Evolutionary conservation across 176 grass and related monocot genomes (phyloP).

Genomic region (Cenchrus americanus): DNA sequence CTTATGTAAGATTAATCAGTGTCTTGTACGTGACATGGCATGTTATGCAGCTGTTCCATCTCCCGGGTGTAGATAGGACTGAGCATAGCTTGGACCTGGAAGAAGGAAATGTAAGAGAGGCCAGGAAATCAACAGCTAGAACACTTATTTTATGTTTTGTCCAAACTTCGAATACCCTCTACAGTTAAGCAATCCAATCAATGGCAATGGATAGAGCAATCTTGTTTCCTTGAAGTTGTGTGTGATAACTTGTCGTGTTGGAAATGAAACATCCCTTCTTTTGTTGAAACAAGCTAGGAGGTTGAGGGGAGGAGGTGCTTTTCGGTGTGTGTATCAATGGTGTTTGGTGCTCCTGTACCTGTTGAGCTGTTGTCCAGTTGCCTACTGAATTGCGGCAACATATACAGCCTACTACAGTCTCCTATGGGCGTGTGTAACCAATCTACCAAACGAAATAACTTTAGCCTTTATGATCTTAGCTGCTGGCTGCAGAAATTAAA

Average conservation of each 20-base stretch:
- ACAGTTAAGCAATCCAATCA: conserved; percentile 35
- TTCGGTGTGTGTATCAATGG: not conserved
- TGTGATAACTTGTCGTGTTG: conserved; percentile 16
- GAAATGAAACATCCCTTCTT: conserved; percentile 2
- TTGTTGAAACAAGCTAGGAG: not conserved
- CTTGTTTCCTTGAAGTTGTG: conserved; percentile 14
- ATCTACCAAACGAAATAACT: conserved; percentile 47
- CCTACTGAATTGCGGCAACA: no score
- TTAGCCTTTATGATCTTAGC: conserved; percentile 39
- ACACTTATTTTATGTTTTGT: not conserved
- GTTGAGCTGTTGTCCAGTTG: not conserved
- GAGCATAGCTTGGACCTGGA: conserved; percentile 28
- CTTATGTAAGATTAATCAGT: not conserved
- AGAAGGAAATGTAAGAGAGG: conserved; percentile 32
- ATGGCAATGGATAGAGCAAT: not conserved
- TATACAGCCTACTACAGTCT: no score
- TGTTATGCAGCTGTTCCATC: not conserved
- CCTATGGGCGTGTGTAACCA: not conserved
- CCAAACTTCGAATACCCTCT: not conserved
- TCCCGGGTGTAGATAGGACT: conserved; percentile 23
- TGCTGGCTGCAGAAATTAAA: conserved; percentile 28
- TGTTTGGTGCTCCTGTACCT: conserved; percentile 3
- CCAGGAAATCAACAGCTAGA: conserved; percentile 18
- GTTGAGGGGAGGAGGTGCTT: not conserved
- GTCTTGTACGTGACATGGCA: not conserved